Base-by-base conservation (phyloP, 129 eudicot species). In the Escallonia rubra region DNA sequence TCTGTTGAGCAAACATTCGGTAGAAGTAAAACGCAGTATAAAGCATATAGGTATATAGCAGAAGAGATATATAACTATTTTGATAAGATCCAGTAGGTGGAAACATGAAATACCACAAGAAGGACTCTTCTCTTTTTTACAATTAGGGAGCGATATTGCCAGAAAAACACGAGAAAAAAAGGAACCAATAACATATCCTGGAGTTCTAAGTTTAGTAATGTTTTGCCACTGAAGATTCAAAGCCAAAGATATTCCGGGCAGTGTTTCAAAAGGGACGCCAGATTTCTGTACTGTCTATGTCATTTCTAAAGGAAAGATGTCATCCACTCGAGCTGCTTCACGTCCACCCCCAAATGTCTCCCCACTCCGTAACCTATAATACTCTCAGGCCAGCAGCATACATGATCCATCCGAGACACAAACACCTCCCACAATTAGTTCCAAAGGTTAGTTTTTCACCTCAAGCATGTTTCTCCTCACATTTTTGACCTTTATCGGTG, bases 261-360 rank as follows among this genome's bases (percentile, higher is more conserved):
- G 70, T 68, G 70, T 84, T 14, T 34, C 79, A 67, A 87, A 83
- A 79, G 80, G 84, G 47, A 75, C 75, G 11, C 90, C 90, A 3
- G 84, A 83, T 76, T 87, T 82, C 68, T 91, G 97, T 77, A 78
- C 86, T 1, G 85, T 87, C 10, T 88, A 83, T 57, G 78, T 83
- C 63, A 85, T 91, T 68, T 80, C 91, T 64, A 91, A 85, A 72
- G 96, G 96, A 65, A 91, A 85, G 81, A 80, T 88, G 61, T 79
- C 88, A 57, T 75, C 83, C 38, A 70, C 84, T 3, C 72, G 84
- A 62, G 71, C 88, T 75, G 90, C 97, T 55, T 72, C 88, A 47
- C 85, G 97, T 58, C 77, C 82, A n/a, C 76, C 88, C 10, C 97
- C 95, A 7, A 46, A 73, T 6, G 41, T 62, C 47, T 76, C 88